phyloP scores from a whole-genome alignment of 257 asterid species.

The Solanum commersonii region DNA sequence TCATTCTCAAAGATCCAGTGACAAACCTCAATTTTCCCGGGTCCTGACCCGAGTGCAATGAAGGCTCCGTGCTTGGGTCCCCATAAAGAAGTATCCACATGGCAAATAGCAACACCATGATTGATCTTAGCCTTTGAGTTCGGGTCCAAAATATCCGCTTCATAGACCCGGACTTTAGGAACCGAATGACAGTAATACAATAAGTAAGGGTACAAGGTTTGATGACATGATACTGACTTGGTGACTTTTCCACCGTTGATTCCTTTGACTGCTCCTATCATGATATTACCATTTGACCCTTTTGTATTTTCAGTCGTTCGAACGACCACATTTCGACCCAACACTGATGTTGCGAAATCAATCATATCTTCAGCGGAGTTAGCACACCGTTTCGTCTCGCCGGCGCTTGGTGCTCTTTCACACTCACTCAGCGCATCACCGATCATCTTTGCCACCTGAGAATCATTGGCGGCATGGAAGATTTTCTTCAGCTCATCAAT shows the following conservation, averaged over 20 bases:
- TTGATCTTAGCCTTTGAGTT: slow-evolving; percentile 40
- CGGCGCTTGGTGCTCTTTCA: slow-evolving; percentile 59
- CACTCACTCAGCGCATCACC: slow-evolving; percentile 44
- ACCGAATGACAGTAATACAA: slow-evolving; percentile 90
- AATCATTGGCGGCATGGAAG: slow-evolving; percentile 48
- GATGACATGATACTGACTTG: slow-evolving; percentile 82
- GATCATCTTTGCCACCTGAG: slow-evolving; percentile 38
- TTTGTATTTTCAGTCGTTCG: slow-evolving; percentile 38
- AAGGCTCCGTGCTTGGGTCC: slow-evolving; percentile 85
- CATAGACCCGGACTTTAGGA: slow-evolving; percentile 88
- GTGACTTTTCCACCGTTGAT: slow-evolving; percentile 71
- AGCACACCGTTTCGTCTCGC: slow-evolving; percentile 76
- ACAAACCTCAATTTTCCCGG: slow-evolving; percentile 85
- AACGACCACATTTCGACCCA: slow-evolving; percentile 59
- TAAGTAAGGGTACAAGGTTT: slow-evolving; percentile 59
- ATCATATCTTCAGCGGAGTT: slow-evolving; percentile 83
- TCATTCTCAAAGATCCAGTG: slow-evolving; percentile 91
- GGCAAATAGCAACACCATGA: slow-evolving; percentile 80
- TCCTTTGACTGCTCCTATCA: slow-evolving; percentile 50
- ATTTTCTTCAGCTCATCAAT: slow-evolving; percentile 30
- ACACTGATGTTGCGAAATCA: slow-evolving; percentile 63
- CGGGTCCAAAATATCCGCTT: slow-evolving; percentile 73
- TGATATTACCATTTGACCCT: slow-evolving; percentile 37
- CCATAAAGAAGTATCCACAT: slow-evolving; percentile 70
- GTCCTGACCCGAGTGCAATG: slow-evolving; percentile 58